Evolutionary conservation across 1,284 basidiomycete genomes (phyloP).

Genomic region (Ceratobasidium sp.): DNA sequence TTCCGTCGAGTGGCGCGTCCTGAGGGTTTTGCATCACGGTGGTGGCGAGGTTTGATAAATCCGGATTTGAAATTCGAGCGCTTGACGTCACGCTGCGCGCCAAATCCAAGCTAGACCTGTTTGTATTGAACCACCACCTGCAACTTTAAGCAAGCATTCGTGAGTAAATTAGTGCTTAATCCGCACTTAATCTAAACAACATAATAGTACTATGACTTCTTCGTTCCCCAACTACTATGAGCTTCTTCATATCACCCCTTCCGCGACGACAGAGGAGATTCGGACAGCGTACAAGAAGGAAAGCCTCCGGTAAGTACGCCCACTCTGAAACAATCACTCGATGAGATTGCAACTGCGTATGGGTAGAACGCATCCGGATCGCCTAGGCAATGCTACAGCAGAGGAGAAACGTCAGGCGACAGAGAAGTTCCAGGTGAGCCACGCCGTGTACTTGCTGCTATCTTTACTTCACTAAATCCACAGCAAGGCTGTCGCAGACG

Average conservation of each 20-base stretch:
- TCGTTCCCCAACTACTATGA: conserved; percentile 83
- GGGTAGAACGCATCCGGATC: conserved; percentile 87
- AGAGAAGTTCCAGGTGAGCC: conserved; percentile 79
- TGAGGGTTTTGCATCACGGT: background rate
- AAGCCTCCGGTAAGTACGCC: conserved; percentile 67
- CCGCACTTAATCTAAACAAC: background rate
- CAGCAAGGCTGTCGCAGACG: conserved; percentile 87
- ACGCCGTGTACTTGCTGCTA: background rate
- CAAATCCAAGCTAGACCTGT: background rate
- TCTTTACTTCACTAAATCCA: background rate
- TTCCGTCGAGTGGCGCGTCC: conserved; percentile 11
- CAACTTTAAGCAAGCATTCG: background rate
- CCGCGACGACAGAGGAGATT: conserved; percentile 79
- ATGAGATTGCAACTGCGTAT: conserved; percentile 42
- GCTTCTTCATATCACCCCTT: conserved; percentile 69
- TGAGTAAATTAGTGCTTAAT: conserved; percentile 3
- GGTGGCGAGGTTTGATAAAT: conserved; percentile 16
- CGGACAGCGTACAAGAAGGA: conserved; percentile 86
- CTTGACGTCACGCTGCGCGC: conserved; percentile 42
- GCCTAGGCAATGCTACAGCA: conserved; percentile 80
- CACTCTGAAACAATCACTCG: conserved; percentile 26
- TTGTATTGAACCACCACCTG: conserved; percentile 15
- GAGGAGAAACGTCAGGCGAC: conserved; percentile 81
- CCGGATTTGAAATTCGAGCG: background rate
- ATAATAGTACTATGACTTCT: conserved; percentile 55